Percentiles rank a stretch among this genome's conserved stretches.
phyloP scores from a whole-genome alignment of 2,329 filamentous ascomycete species.

The Falciphora oryzae region DNA sequence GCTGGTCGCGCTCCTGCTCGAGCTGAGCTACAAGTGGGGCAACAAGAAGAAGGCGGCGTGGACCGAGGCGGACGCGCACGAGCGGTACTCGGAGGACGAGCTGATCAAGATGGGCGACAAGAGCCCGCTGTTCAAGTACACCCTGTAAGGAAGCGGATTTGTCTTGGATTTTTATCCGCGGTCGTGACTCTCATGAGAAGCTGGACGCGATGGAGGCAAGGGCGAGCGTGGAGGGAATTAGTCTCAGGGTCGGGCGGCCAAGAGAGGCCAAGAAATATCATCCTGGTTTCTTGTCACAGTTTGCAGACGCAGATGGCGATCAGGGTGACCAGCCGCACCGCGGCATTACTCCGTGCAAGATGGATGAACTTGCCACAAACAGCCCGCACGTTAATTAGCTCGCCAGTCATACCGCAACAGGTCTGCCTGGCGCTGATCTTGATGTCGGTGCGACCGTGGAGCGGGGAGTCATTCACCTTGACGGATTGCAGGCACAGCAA shows the following conservation, averaged over 20 bases:
- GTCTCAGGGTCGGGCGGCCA: neutral
- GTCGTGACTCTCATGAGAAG: too few relatives aligned
- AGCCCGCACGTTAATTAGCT: neutral
- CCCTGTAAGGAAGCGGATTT: constrained; percentile 14
- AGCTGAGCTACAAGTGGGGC: constrained; percentile 1
- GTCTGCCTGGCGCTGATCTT: neutral
- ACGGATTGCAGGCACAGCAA: too few relatives aligned
- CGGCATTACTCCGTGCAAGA: neutral
- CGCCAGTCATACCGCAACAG: neutral
- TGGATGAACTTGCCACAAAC: neutral
- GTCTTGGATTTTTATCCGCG: too few relatives aligned
- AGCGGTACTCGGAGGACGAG: constrained; percentile 23
- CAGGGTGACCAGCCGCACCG: neutral
- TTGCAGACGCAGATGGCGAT: neutral
- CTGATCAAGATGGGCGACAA: constrained; percentile 26
- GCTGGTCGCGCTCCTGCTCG: neutral
- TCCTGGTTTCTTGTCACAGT: neutral
- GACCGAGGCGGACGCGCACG: constrained; percentile 21
- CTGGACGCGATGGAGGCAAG: too few relatives aligned
- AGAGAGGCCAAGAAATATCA: neutral
- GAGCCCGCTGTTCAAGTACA: constrained; percentile 26
- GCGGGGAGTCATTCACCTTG: too few relatives aligned
- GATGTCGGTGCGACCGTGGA: too few relatives aligned
- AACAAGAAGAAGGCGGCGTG: constrained; percentile 22
- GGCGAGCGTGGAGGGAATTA: too few relatives aligned